These are phyloP conservation scores for Phascolomyces articulosus DNA, from an alignment of 371 early-diverging fungal species.

Conservation along the genomic window DNA sequence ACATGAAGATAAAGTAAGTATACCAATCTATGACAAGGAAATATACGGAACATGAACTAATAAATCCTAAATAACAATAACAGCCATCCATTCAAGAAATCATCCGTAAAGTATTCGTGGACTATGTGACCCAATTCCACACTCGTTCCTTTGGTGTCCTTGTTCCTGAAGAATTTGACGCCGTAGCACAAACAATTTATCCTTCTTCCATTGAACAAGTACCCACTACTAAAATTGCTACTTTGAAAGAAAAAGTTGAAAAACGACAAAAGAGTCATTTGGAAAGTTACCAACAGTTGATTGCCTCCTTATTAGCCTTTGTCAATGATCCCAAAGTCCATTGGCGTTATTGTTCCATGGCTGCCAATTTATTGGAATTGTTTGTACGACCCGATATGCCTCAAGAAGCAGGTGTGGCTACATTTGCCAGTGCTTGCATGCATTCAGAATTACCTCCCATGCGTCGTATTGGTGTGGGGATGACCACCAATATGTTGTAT, in stretches of 20 bases:
- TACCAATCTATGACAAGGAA: neutral
- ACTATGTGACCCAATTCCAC: conserved; percentile 57
- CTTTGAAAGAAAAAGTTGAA: conserved; percentile 20
- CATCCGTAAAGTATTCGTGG: conserved; percentile 66
- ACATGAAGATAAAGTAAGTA: conserved; percentile 73
- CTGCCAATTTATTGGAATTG: conserved; percentile 75
- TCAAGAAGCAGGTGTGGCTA: conserved; percentile 56
- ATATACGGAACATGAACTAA: neutral
- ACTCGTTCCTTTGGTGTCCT: conserved; percentile 18
- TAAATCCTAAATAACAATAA: neutral
- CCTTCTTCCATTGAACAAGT: neutral
- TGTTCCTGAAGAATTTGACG: conserved; percentile 7
- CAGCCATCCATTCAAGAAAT: conserved; percentile 74
- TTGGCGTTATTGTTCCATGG: conserved; percentile 84
- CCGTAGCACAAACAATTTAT: conserved; percentile 15
- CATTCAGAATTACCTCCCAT: conserved; percentile 75
- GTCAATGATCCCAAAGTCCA: conserved; percentile 63
- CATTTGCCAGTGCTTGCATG: conserved; percentile 58
- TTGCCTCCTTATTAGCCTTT: conserved; percentile 43
- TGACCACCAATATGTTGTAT: conserved; percentile 52
- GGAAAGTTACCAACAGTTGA: conserved; percentile 28
- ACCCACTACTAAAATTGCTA: conserved; percentile 11
- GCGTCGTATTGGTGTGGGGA: conserved; percentile 62
- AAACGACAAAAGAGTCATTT: conserved; percentile 26
- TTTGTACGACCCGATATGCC: conserved; percentile 62